Evolutionary conservation across 2,329 filamentous ascomycete genomes (phyloP), one percentile per base, ranked within the genome.

Genomic region (Curvularia sp.): DNA sequence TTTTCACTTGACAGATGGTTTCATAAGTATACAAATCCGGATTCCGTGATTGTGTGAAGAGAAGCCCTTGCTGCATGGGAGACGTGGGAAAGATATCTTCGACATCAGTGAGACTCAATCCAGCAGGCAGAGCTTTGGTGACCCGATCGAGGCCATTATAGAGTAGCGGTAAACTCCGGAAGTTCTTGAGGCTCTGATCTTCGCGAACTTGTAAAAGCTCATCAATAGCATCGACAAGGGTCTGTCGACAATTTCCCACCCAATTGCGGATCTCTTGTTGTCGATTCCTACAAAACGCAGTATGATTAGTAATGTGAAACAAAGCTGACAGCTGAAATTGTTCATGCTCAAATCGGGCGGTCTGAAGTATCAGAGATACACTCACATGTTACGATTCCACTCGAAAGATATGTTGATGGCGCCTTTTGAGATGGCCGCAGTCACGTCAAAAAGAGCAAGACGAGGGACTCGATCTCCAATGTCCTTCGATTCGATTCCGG

Each of bases 31-130:
- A 75, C 2, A 72, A 56, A 15, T 71, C 68, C 7, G 73, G 70
- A 46, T 71, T 55, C 33, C 71, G 68, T 38, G 73, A 57, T 44
- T 75, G 73, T 4, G 72, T 68, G 1, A 75, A 58, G 22, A 75
- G 61, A 1, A 75, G 35, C 1, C 72, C 73, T 51, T 71, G 67
- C 44, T 75, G 73, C 71, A 75, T 73, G 1, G 71, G 71, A 7
- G 70, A 72, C 9, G 66, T 53, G 3, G 72, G 72, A 47, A 73
- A 75, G 2, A 74, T 68, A 24, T 74, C 67, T 51, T 76, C 66
- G 44, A 75, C 61, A 42, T 69, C 66, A 1, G 55, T 38, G 20
- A 73, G 49, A 10, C 39, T 58, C 4, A 66, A 58, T 5, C 63
- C 68, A 5, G 61, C 31, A 1, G 72, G 71, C 8, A 73, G 58